A percentile compares a stretch with the other conserved stretches of the same genome.
Evolutionary conservation across 2,329 filamentous ascomycete genomes (phyloP).

Genomic region (Biscogniauxia sp.): DNA sequence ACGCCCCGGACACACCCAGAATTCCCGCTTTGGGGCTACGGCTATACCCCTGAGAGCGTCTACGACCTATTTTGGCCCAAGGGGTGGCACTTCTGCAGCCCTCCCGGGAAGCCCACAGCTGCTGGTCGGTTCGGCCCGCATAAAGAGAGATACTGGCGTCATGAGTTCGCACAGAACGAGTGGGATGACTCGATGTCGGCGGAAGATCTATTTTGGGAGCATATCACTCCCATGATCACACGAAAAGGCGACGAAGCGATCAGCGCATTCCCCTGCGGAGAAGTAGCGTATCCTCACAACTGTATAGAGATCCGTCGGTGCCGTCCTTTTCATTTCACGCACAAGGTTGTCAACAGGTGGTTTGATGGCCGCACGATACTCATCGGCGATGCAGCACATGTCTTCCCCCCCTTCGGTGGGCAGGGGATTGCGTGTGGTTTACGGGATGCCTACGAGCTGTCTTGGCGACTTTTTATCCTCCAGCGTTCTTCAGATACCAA

Average conservation of each 20-base stretch:
- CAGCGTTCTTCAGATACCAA: constrained; percentile 10
- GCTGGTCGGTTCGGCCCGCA: constrained; percentile 43
- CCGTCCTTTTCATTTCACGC: constrained; percentile 44
- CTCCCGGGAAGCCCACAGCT: constrained; percentile 40
- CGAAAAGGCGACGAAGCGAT: constrained; percentile 28
- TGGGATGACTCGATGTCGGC: constrained; percentile 30
- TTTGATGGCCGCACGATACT: constrained; percentile 39
- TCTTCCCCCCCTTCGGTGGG: constrained; percentile 47
- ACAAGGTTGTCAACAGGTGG: constrained; percentile 47
- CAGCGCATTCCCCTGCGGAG: constrained; percentile 16
- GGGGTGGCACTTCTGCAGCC: constrained; percentile 44
- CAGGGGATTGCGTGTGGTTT: constrained; percentile 37
- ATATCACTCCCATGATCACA: constrained; percentile 31
- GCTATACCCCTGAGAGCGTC: constrained; percentile 44
- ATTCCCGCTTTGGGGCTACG: constrained; percentile 47
- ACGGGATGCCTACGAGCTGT: constrained; percentile 34
- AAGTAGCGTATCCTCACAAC: constrained; percentile 40
- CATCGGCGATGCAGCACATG: constrained; percentile 49
- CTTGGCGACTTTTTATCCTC: constrained; percentile 33
- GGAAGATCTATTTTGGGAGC: constrained; percentile 31
- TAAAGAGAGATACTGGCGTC: constrained; percentile 41
- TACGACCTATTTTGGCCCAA: constrained; percentile 47
- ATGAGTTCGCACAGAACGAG: constrained; percentile 36
- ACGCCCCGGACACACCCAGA: constrained; percentile 45
- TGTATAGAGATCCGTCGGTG: constrained; percentile 46